Percentiles rank a stretch among this genome's conserved stretches.
These are phyloP conservation scores for Dactylellina parvicollis DNA, from an alignment of 2,329 filamentous ascomycete species.

Conservation along the genomic window DNA sequence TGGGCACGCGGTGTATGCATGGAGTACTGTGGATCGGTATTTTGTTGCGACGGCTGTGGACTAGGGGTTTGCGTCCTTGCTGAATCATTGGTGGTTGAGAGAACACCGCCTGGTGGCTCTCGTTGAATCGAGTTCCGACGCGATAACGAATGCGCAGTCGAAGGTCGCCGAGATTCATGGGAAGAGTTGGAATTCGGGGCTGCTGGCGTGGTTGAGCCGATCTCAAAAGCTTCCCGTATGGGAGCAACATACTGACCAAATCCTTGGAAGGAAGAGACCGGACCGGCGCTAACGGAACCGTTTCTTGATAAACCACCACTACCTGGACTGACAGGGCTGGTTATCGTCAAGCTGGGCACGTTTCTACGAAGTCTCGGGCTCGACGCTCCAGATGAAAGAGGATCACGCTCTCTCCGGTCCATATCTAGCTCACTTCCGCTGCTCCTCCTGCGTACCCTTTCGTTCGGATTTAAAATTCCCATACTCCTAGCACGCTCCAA, in stretches of 20 bases:
- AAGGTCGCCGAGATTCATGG: constrained; percentile 12
- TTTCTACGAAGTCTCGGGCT: constrained; percentile 49
- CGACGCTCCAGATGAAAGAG: constrained; percentile 49
- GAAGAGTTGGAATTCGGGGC: constrained; percentile 4
- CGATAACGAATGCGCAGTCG: constrained; percentile 30
- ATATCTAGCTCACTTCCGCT: constrained; percentile 47
- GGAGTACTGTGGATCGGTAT: constrained; percentile 22
- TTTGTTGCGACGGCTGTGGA: constrained; percentile 12
- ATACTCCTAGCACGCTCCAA: constrained; percentile 49
- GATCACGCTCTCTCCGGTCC: constrained; percentile 48
- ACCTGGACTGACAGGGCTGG: constrained; percentile 42
- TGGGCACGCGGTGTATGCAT: not conserved
- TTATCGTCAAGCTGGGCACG: constrained; percentile 46
- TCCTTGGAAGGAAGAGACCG: constrained; percentile 37
- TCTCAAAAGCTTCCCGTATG: not conserved
- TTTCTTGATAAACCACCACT: constrained; percentile 44
- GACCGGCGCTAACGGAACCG: constrained; percentile 47
- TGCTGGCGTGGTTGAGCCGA: not conserved
- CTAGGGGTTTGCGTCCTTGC: constrained; percentile 16
- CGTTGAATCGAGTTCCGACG: constrained; percentile 50
- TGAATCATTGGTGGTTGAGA: constrained; percentile 36
- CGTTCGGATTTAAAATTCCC: constrained; percentile 55
- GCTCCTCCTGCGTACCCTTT: constrained; percentile 53
- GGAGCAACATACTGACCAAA: constrained; percentile 18
- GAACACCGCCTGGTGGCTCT: constrained; percentile 39